These are phyloP conservation scores for Pythium rishiriense DNA, from an alignment of 352 stramenopile genomes.

Conservation along the genomic window DNA sequence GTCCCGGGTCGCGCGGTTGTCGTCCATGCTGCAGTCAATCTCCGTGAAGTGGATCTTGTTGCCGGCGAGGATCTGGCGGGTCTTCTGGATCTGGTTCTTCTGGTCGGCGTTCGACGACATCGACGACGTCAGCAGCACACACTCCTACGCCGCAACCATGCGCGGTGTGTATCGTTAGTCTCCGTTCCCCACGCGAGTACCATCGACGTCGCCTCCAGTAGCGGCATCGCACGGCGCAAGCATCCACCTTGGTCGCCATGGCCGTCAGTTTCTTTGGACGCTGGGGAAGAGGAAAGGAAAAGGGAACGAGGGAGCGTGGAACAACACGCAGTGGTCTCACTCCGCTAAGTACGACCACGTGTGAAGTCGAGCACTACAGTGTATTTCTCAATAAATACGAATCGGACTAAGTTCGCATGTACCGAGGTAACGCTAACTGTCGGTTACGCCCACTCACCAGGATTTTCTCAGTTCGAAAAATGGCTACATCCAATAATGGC, in stretches of 20 bases:
- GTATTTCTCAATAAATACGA: slow-evolving; percentile 1
- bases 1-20: slow-evolving; percentile 76
- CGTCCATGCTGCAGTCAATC: slow-evolving; percentile 79
- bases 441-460: neutral
- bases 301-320: slow-evolving; percentile 1
- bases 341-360: slow-evolving; percentile 11
- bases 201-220: neutral
- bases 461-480: neutral
- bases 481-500: neutral
- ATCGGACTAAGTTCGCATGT: neutral
- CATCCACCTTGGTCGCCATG: slow-evolving; percentile 21
- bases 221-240: neutral
- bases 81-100: slow-evolving; percentile 72
- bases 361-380: neutral
- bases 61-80: slow-evolving; percentile 70
- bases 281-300: neutral
- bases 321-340: neutral
- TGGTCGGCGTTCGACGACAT: slow-evolving; percentile 76
- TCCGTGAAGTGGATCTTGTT: slow-evolving; percentile 74
- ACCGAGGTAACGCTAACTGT: neutral
- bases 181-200: neutral
- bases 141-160: slow-evolving; percentile 19
- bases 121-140: slow-evolving; percentile 75
- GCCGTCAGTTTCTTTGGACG: slow-evolving; percentile 1
- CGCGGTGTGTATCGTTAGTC: neutral